Evolutionary conservation across 768 basidiomycete species (phyloP).

Genomic region (Kwoniella dejecticola): DNA sequence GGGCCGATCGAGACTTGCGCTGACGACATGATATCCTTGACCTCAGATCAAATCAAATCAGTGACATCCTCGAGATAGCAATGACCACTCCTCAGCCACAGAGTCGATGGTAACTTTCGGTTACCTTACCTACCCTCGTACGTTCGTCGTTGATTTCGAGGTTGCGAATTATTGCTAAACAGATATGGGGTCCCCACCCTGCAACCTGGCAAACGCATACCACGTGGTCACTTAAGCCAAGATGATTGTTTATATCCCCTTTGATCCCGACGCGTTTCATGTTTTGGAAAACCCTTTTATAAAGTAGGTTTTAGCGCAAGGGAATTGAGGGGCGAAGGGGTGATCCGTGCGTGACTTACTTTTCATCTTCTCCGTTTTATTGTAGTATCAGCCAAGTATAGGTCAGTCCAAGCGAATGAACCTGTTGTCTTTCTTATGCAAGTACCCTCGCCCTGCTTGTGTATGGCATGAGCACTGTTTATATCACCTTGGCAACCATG

Average conservation of each 20-base stretch:
- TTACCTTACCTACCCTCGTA: no score
- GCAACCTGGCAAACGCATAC: not conserved
- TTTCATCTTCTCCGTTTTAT: not conserved
- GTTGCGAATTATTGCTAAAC: no score
- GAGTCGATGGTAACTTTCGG: no score
- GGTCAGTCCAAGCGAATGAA: not conserved
- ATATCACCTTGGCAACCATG: slow-evolving; percentile 13
- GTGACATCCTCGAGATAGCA: no score
- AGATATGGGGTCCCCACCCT: not conserved
- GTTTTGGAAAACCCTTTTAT: not conserved
- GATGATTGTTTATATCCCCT: not conserved
- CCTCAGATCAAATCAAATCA: no score
- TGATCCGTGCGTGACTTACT: slow-evolving; percentile 10
- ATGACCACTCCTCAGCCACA: no score
- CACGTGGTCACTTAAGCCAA: not conserved
- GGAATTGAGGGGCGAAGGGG: not conserved
- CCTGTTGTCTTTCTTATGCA: not conserved
- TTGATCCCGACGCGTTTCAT: slow-evolving; percentile 11
- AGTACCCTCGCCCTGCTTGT: slow-evolving; percentile 6
- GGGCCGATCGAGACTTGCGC: not conserved
- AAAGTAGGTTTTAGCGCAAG: not conserved
- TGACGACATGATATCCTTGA: not conserved
- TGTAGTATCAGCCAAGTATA: not conserved
- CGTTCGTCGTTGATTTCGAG: no score
- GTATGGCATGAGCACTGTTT: not conserved